Evolutionary conservation across 768 basidiomycete species (phyloP).

Genomic region (Boletus tylopilopsis): DNA sequence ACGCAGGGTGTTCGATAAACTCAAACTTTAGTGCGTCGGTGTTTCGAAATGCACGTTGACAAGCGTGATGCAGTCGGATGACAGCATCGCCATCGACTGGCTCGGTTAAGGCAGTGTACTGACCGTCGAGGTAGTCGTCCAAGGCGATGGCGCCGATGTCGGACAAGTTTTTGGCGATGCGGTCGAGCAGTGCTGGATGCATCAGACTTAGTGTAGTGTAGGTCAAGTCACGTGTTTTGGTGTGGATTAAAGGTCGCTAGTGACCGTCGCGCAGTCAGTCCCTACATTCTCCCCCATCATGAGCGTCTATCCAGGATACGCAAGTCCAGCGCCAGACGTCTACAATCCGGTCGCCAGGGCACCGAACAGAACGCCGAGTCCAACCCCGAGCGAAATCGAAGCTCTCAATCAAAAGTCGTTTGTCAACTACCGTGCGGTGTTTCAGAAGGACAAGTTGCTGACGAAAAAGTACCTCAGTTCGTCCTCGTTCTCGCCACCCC

Average conservation of each 20-base stretch:
- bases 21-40: slow-evolving; percentile 44
- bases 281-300: slow-evolving; percentile 8
- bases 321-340: neutral
- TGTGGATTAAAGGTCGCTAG: neutral
- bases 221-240: neutral
- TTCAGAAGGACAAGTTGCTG: slow-evolving; percentile 49
- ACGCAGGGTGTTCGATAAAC: slow-evolving; percentile 38
- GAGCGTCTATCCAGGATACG: slow-evolving; percentile 17
- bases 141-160: slow-evolving; percentile 28
- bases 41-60: slow-evolving; percentile 40
- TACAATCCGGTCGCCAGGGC: slow-evolving; percentile 17
- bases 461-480: slow-evolving; percentile 55
- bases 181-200: slow-evolving; percentile 2
- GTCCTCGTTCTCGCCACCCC: slow-evolving; percentile 16
- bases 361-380: slow-evolving; percentile 51
- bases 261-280: too few species aligned
- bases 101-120: slow-evolving; percentile 2
- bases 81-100: slow-evolving; percentile 22
- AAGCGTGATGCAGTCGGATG: slow-evolving; percentile 39
- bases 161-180: slow-evolving; percentile 25
- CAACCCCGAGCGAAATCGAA: slow-evolving; percentile 56
- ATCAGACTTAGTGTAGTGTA: too few species aligned
- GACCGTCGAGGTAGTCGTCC: slow-evolving; percentile 23
- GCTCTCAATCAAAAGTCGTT: slow-evolving; percentile 39
- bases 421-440: slow-evolving; percentile 43